Conservation (phyloP, 2,329 filamentous ascomycete genomes). For the Aspergillus oerlinghausenensis region DNA sequence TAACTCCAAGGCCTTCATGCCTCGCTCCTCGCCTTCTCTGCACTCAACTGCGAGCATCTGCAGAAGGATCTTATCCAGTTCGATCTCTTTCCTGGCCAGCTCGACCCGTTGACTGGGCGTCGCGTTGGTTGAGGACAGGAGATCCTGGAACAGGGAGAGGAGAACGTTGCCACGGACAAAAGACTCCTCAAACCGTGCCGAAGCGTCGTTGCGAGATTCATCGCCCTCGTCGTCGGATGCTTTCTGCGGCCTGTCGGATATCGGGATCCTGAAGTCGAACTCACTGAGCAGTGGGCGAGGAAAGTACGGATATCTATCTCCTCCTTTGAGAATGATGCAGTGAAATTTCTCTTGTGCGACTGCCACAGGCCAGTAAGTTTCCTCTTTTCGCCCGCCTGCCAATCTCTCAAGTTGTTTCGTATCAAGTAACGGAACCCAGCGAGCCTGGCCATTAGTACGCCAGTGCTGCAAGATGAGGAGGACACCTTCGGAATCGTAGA, state of each 20-base stretch:
- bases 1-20: slow-evolving; percentile 91
- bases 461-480: slow-evolving; percentile 85
- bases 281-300: slow-evolving; percentile 84
- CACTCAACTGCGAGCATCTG: slow-evolving; percentile 89
- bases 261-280: slow-evolving; percentile 84
- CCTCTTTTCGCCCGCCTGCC: slow-evolving; percentile 76
- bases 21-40: slow-evolving; percentile 83
- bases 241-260: slow-evolving; percentile 53
- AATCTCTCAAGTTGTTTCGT: slow-evolving; percentile 79
- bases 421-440: slow-evolving; percentile 89
- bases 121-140: slow-evolving; percentile 63
- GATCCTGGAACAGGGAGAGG: slow-evolving; percentile 69
- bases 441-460: slow-evolving; percentile 77
- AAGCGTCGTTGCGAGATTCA: slow-evolving; percentile 28
- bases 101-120: slow-evolving; percentile 61
- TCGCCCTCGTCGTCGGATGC: slow-evolving; percentile 33
- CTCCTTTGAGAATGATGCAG: slow-evolving; percentile 97
- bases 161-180: slow-evolving; percentile 72
- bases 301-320: slow-evolving; percentile 89
- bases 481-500: slow-evolving; percentile 90
- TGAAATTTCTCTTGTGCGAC: slow-evolving; percentile 90
- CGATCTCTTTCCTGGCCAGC: slow-evolving; percentile 69
- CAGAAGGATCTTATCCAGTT: slow-evolving; percentile 83
- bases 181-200: slow-evolving; percentile 65
- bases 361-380: slow-evolving; percentile 92